Base-by-base conservation (phyloP, 371 early-diverging fungal species). In the Rhizopus stolonifer region DNA sequence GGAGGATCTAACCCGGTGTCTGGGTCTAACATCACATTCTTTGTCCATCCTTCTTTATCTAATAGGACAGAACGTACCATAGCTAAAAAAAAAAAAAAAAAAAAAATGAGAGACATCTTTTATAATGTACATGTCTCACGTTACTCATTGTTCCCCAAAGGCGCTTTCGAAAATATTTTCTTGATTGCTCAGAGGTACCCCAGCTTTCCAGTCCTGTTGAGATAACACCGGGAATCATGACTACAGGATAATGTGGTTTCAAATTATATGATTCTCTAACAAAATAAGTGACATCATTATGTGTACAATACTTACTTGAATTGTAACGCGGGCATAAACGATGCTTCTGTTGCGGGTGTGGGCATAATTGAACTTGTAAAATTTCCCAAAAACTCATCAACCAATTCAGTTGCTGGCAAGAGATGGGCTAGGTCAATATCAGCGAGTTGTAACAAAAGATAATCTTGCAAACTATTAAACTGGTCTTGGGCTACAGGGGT, bases 151-250 rank as follows among this genome's bases (percentile, higher is more conserved):
- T 91, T 22, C 98, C 98, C 97, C 97, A 97, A 75, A 97, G 81
- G 38, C 93, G 75, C 61, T 93, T 91, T 56, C 96, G 74, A 67
- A 93, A 95, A 61, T 91, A 91, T 26, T 84, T 83, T 49, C 82
- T 73, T 23, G 86, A 83, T 46, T 89, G 88, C 56, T 83, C 81
- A 13, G 80, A 69, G 1, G 90, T 86, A 32, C 87, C 87, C 96
- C 95, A 96, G 49, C 91, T 90, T 67, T 96, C 97, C 18, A 97
- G 79, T 3, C 90, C 88, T 26, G 94, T 88, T 1, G 92, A 91
- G 11, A 92, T 83, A 55, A 96, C 90, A 25, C 98, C 98, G 0
- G 96, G 98, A 19, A 97, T 87, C 63, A 97, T 68, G 1, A 93
- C 80, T 0, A 97, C 91, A 29, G 89, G 91, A 67, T 83, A 75